Percentiles rank a stretch among this genome's conserved stretches.
Conservation (phyloP, 1,284 basidiomycete species). For the Ganoderma meredithae region DNA sequence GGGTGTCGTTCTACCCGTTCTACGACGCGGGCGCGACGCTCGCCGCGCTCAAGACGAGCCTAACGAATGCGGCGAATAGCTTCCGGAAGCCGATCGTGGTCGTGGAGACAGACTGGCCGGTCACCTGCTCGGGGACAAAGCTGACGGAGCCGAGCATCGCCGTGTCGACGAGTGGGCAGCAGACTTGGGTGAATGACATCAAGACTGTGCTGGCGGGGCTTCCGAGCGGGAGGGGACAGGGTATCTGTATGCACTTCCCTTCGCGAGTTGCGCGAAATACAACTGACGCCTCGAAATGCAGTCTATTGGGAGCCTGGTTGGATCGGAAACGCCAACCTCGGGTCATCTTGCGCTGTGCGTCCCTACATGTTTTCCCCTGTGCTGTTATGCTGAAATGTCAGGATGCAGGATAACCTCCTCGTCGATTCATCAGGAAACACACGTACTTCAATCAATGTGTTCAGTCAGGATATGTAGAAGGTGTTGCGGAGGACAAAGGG, state of each 20-base stretch:
- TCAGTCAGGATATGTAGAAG: slow-evolving; percentile 34
- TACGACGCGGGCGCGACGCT: slow-evolving; percentile 66
- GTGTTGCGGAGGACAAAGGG: no score
- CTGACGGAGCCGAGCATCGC: slow-evolving; percentile 59
- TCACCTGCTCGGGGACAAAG: slow-evolving; percentile 52
- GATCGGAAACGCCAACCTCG: slow-evolving; percentile 64
- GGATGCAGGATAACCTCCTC: slow-evolving; percentile 43
- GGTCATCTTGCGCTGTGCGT: slow-evolving; percentile 60
- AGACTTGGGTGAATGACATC: slow-evolving; percentile 61
- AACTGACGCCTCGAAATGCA: slow-evolving; percentile 32
- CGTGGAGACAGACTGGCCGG: slow-evolving; percentile 73
- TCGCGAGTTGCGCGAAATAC: neutral
- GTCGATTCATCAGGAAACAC: slow-evolving; percentile 42
- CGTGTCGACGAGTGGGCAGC: slow-evolving; percentile 60
- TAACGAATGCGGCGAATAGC: slow-evolving; percentile 56
- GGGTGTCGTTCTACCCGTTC: slow-evolving; percentile 73
- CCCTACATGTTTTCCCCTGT: neutral
- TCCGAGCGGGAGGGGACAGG: slow-evolving; percentile 54
- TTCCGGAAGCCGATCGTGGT: slow-evolving; percentile 65
- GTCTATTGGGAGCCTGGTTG: slow-evolving; percentile 73
- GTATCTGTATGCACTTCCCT: slow-evolving; percentile 38
- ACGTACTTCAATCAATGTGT: slow-evolving; percentile 44
- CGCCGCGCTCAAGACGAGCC: slow-evolving; percentile 54
- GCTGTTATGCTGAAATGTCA: neutral
- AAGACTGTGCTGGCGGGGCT: slow-evolving; percentile 53